Conservation (phyloP, 2,329 filamentous ascomycete genomes). For the Coccinonectria pachysandricola region DNA sequence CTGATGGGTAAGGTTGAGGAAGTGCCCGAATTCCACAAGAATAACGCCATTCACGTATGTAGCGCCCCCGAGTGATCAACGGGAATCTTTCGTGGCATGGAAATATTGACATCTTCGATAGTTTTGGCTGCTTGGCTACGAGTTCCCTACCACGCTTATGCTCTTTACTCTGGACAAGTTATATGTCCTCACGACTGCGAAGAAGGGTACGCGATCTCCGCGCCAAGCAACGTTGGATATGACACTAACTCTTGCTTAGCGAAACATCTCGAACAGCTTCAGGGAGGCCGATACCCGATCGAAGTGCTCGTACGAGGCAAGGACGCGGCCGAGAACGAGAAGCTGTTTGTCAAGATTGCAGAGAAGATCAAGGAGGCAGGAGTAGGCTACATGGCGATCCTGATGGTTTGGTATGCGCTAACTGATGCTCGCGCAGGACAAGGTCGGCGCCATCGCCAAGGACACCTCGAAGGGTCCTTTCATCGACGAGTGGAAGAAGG, state of each 20-base stretch:
- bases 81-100: slow-evolving; percentile 1
- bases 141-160: slow-evolving; percentile 93
- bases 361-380: slow-evolving; percentile 82
- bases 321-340: slow-evolving; percentile 82
- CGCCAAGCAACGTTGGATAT: background rate
- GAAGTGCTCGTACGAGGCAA: slow-evolving; percentile 90
- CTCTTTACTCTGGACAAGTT: slow-evolving; percentile 80
- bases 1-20: slow-evolving; percentile 95
- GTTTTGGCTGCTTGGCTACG: slow-evolving; percentile 98
- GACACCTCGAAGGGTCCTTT: slow-evolving; percentile 81
- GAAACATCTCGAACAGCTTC: slow-evolving; percentile 84
- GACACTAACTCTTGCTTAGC: slow-evolving; percentile 43
- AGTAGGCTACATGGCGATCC: slow-evolving; percentile 39
- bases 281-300: slow-evolving; percentile 83
- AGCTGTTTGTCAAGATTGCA: slow-evolving; percentile 74
- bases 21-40: slow-evolving; percentile 80
- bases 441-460: slow-evolving; percentile 78
- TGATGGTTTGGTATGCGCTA: slow-evolving; percentile 5
- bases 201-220: slow-evolving; percentile 62
- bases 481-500: slow-evolving; percentile 90
- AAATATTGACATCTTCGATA: slow-evolving; percentile 29
- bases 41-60: slow-evolving; percentile 90
- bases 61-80: slow-evolving; percentile 2
- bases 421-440: slow-evolving; percentile 50
- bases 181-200: slow-evolving; percentile 89